Conservation (phyloP, 73 alveolate genomes). For the Tetrahymena thermophila region DNA sequence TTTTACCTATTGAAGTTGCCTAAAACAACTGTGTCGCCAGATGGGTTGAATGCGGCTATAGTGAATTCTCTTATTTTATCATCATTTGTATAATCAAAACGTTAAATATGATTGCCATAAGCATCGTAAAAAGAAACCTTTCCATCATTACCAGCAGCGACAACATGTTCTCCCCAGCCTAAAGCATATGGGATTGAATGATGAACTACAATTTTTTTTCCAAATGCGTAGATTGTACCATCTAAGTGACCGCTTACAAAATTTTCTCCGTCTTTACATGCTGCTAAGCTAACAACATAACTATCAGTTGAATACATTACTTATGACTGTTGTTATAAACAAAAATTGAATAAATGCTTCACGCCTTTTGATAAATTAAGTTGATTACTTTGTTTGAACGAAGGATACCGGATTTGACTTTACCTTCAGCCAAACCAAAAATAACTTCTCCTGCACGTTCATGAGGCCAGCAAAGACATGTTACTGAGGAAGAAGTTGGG, state of each 20-base stretch:
- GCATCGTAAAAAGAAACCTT: conserved; percentile 90
- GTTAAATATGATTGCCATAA: conserved; percentile 87
- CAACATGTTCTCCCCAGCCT: conserved; percentile 94
- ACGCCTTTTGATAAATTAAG: not conserved
- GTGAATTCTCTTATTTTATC: conserved; percentile 95
- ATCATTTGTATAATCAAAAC: conserved; percentile 95
- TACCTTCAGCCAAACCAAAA: conserved; percentile 99
- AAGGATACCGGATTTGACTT: conserved; percentile 94
- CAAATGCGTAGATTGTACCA: conserved; percentile 88
- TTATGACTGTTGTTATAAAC: conserved; percentile 41
- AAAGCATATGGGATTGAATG: conserved; percentile 91
- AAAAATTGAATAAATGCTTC: not conserved
- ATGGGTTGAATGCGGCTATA: conserved; percentile 90
- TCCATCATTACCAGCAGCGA: conserved; percentile 98
- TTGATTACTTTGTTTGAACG: conserved; percentile 79
- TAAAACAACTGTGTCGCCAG: conserved; percentile 97
- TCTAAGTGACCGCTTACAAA: conserved; percentile 98
- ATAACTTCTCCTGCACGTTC: conserved; percentile 87
- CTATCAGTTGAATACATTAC: conserved; percentile 82
- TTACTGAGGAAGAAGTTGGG: conserved; percentile 94
- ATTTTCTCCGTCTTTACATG: conserved; percentile 94
- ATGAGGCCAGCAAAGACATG: conserved; percentile 97
- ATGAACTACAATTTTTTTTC: conserved; percentile 63
- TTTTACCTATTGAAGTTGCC: conserved; percentile 92
- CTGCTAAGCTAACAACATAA: conserved; percentile 82